Evolutionary conservation across 352 stramenopile species (phyloP).

Genomic region (Thalassiosira delicatula): DNA sequence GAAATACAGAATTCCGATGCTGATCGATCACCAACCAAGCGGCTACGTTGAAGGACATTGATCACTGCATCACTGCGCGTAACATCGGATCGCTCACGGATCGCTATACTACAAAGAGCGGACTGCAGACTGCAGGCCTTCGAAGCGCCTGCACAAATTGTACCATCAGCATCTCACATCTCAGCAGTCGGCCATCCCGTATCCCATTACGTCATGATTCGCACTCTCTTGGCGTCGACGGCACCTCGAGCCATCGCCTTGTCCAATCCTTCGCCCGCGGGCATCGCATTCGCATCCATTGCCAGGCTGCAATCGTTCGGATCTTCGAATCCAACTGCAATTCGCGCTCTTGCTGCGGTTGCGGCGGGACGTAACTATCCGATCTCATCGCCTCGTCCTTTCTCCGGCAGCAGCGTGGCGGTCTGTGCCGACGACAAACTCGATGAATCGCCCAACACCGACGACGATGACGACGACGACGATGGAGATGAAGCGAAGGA

Average conservation of each 20-base stretch:
- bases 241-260: slow-evolving; percentile 14
- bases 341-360: slow-evolving; percentile 14
- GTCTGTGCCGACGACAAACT: slow-evolving; percentile 1
- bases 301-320: background rate
- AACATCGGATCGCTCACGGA: too few relatives aligned
- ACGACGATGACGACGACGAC: too few relatives aligned
- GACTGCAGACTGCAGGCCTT: background rate
- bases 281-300: slow-evolving; percentile 9
- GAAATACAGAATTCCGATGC: too few relatives aligned
- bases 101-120: too few relatives aligned
- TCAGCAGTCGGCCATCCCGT: too few relatives aligned
- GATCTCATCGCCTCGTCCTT: slow-evolving; percentile 29
- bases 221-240: slow-evolving; percentile 9
- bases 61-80: too few relatives aligned
- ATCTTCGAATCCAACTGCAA: slow-evolving; percentile 28
- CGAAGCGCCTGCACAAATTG: too few relatives aligned
- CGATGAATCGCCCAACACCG: too few relatives aligned
- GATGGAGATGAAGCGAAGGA: background rate
- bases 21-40: too few relatives aligned
- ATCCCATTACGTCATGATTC: slow-evolving; percentile 30
- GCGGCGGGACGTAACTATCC: slow-evolving; percentile 43
- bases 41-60: too few relatives aligned
- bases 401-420: slow-evolving; percentile 36
- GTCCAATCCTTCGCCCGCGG: too few relatives aligned
- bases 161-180: too few relatives aligned